phyloP scores from a whole-genome alignment of 768 basidiomycete genomes.

The Calocera viscosa region DNA sequence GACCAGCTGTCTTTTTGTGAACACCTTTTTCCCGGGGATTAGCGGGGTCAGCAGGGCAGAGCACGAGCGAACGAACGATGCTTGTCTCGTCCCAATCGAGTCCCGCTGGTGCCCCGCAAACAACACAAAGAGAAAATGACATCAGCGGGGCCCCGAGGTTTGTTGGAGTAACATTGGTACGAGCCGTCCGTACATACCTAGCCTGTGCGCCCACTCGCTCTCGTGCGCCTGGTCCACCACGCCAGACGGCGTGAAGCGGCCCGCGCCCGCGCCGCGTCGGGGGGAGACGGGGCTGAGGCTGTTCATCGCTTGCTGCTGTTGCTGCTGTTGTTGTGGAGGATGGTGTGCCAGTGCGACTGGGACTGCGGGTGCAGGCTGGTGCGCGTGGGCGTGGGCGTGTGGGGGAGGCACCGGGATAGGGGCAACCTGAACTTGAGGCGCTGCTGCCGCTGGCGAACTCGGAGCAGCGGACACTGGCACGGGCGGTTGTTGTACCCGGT shows the following conservation, averaged over 20 bases:
- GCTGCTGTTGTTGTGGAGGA: not conserved
- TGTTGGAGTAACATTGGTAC: not conserved
- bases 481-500: not conserved
- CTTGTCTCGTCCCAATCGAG: slow-evolving; percentile 7
- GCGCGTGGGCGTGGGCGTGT: not conserved
- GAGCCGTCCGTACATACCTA: not conserved
- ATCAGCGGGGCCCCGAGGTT: not conserved
- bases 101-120: not conserved
- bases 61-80: not conserved
- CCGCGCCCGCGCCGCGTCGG: not conserved
- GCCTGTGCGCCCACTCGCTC: not conserved
- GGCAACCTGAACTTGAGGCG: not conserved
- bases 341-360: not conserved
- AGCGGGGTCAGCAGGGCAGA: not conserved
- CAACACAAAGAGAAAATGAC: not conserved
- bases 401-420: not conserved
- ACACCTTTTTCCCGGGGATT: too few relatives aligned
- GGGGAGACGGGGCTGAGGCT: not conserved
- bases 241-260: not conserved
- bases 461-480: not conserved
- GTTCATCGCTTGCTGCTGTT: not conserved
- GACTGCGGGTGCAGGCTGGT: not conserved
- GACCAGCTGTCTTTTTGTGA: slow-evolving; percentile 1
- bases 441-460: not conserved
- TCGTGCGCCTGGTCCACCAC: slow-evolving; percentile 4